Conservation (phyloP, 2,329 filamentous ascomycete species). For the Colletotrichum trifolii region DNA sequence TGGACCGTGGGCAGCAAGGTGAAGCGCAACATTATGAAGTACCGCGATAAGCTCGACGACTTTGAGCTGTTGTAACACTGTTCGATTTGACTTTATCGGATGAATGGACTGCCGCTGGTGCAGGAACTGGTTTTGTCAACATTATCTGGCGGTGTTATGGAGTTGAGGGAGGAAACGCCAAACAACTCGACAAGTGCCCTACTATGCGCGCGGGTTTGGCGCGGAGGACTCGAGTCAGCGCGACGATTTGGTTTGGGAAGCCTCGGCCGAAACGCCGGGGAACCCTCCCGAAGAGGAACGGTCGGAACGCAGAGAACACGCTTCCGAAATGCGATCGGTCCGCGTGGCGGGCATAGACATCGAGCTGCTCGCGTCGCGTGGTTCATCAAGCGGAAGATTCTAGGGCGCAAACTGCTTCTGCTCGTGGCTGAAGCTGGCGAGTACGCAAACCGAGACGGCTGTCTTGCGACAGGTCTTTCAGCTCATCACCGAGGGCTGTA, state of each 20-base stretch:
- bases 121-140: slow-evolving; percentile 14
- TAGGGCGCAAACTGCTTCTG: background rate
- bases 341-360: too few relatives aligned
- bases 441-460: too few relatives aligned
- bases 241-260: background rate
- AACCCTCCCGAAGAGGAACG: background rate
- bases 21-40: slow-evolving; percentile 94
- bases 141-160: slow-evolving; percentile 31
- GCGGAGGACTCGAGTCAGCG: slow-evolving; percentile 22
- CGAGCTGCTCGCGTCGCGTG: background rate
- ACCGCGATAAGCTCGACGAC: slow-evolving; percentile 94
- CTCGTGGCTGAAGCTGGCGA: background rate
- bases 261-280: background rate
- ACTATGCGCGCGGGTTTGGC: background rate
- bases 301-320: background rate
- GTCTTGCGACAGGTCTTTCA: slow-evolving; percentile 1
- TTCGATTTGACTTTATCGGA: slow-evolving; percentile 31
- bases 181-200: background rate
- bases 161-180: slow-evolving; percentile 26
- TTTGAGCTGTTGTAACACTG: slow-evolving; percentile 81
- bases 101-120: slow-evolving; percentile 19
- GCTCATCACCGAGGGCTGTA: slow-evolving; percentile 15
- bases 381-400: background rate
- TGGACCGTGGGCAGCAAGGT: slow-evolving; percentile 98
- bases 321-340: background rate